Conservation (phyloP, 208 protist species). For the Leishmania arabica region DNA sequence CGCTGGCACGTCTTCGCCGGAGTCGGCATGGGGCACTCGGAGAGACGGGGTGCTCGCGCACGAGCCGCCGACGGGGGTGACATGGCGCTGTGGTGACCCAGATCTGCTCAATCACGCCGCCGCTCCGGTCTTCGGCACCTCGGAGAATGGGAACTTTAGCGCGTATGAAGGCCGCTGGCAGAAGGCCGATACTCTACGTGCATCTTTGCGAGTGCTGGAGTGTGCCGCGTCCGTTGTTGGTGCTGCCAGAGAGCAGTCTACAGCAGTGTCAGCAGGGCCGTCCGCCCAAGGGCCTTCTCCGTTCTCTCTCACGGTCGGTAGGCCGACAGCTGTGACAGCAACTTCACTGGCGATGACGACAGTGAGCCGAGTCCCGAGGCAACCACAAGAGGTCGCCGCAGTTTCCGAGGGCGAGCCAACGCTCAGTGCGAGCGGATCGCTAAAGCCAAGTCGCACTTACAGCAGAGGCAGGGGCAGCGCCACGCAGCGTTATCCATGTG, state of each 20-base stretch:
- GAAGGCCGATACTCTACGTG: neutral
- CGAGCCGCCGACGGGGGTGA: neutral
- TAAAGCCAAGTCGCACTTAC: neutral
- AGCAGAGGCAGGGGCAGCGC: neutral
- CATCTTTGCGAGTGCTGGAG: neutral
- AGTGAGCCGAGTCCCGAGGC: neutral
- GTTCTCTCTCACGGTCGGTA: neutral
- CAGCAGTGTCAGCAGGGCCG: neutral
- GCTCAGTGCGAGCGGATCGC: neutral
- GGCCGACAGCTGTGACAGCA: neutral
- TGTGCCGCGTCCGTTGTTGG: neutral
- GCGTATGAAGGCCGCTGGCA: neutral
- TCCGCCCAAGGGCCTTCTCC: neutral
- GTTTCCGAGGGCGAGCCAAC: neutral
- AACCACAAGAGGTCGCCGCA: neutral
- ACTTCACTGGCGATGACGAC: neutral
- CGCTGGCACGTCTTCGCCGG: neutral
- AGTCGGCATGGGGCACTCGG: neutral
- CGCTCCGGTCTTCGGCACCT: neutral
- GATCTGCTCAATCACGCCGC: neutral
- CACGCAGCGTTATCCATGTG: neutral
- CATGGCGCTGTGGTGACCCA: neutral
- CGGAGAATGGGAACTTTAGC: neutral
- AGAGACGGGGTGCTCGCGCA: neutral
- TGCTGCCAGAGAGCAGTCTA: neutral